Percentiles rank a stretch among this genome's conserved stretches.
Evolutionary conservation across 139 green algal species (phyloP).

Genomic region (Chlamydomonas sp.): DNA sequence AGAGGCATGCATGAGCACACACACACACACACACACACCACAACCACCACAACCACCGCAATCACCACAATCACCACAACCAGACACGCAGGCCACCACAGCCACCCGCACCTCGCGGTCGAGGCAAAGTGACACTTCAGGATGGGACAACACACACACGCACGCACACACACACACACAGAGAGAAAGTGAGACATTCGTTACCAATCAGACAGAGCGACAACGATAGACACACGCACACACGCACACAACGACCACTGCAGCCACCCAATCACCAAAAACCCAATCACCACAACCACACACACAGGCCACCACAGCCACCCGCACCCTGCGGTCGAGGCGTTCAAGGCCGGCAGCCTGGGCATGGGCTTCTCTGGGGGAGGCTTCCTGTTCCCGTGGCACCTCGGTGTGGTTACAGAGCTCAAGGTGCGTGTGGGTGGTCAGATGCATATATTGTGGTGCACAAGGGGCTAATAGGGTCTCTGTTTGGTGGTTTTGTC

Average conservation of each 20-base stretch:
- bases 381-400: slow-evolving; percentile 17
- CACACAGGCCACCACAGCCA: not conserved
- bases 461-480: not conserved
- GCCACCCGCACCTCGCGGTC: slow-evolving; percentile 10
- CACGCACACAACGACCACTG: too few species aligned
- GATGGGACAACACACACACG: too few species aligned
- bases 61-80: not conserved
- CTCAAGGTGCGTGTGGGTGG: not conserved
- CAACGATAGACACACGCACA: too few species aligned
- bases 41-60: not conserved
- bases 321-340: slow-evolving; percentile 17
- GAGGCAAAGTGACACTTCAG: too few species aligned
- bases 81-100: not conserved
- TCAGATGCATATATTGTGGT: not conserved
- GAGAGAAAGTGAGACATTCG: too few species aligned
- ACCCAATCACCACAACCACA: not conserved
- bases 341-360: slow-evolving; percentile 8
- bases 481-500: too few species aligned
- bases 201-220: too few species aligned
- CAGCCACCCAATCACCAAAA: too few species aligned
- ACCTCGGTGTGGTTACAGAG: slow-evolving; percentile 9
- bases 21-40: slow-evolving; percentile 9
- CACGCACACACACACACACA: too few species aligned
- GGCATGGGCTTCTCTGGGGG: slow-evolving; percentile 16
- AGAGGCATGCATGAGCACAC: too few species aligned